A percentile compares a stretch with the other conserved stretches of the same genome.
Conservation (phyloP, 169 alveolate genomes). For the Cytauxzoon felis region DNA sequence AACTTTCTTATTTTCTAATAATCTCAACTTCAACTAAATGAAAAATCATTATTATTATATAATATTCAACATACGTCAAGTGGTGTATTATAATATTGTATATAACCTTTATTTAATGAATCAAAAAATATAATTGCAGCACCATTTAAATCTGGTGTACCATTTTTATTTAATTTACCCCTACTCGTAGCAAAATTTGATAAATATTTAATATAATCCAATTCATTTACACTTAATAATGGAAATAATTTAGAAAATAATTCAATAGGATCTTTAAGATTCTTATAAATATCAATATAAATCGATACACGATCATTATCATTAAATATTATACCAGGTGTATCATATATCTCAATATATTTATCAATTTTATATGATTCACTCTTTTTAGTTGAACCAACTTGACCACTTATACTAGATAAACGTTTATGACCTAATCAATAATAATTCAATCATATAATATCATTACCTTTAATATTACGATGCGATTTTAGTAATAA, state of each 20-base stretch:
- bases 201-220: neutral
- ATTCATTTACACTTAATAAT: neutral
- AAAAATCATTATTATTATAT: too few relatives aligned
- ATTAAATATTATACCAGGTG: constrained; percentile 2
- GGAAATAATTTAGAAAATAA: neutral
- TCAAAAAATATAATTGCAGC: neutral
- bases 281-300: neutral
- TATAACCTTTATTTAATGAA: neutral
- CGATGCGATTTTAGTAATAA: neutral
- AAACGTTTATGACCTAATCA: neutral
- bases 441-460: too few relatives aligned
- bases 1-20: neutral
- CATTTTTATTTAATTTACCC: neutral
- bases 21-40: too few relatives aligned
- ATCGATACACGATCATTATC: neutral
- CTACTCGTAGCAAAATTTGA: neutral
- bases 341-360: neutral
- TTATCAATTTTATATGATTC: neutral
- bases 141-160: neutral
- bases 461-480: neutral
- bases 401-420: neutral
- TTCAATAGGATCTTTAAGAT: constrained; percentile 1
- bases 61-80: neutral
- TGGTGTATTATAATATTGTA: neutral
- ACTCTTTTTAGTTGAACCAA: neutral